Evolutionary conservation across 305 asterid species (phyloP).

Genomic region (Striga hermonthica): DNA sequence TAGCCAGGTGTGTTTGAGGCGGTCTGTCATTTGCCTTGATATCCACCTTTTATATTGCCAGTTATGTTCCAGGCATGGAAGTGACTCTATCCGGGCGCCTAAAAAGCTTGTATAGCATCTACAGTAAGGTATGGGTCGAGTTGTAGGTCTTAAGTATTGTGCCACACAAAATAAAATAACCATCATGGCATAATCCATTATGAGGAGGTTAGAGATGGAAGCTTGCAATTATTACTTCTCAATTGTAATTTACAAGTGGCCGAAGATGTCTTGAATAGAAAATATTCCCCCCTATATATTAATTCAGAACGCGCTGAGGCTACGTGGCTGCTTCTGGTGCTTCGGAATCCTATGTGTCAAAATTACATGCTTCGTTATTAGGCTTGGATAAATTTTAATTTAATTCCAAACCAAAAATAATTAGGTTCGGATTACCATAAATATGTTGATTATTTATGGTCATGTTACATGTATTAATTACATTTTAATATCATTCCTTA

Average conservation of each 20-base stretch:
- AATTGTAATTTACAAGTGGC: conserved; percentile 16
- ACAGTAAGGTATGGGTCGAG: conserved; percentile 64
- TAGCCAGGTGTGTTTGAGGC: conserved; percentile 14
- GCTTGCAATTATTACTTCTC: conserved; percentile 14
- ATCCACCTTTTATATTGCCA: conserved; percentile 39
- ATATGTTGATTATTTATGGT: too few relatives aligned
- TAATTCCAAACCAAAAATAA: too few relatives aligned
- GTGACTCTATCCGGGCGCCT: conserved; percentile 85
- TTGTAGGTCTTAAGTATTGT: conserved; percentile 19
- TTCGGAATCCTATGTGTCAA: too few relatives aligned
- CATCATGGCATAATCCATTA: too few relatives aligned
- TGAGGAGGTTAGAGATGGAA: conserved; percentile 13
- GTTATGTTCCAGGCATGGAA: conserved; percentile 97
- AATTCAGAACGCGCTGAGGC: too few relatives aligned
- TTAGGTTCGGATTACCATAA: too few relatives aligned
- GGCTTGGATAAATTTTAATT: too few relatives aligned
- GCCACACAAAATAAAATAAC: not conserved
- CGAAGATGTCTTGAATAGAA: conserved; percentile 25
- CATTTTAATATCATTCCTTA: too few relatives aligned
- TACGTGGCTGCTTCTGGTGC: too few relatives aligned
- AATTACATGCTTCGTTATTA: too few relatives aligned
- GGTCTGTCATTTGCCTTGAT: conserved; percentile 23
- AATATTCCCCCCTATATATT: too few relatives aligned
- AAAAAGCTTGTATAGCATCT: conserved; percentile 88
- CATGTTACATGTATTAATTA: too few relatives aligned